Base-by-base conservation (phyloP, 169 alveolate genomes). In the Plasmodium billcollinsi region DNA sequence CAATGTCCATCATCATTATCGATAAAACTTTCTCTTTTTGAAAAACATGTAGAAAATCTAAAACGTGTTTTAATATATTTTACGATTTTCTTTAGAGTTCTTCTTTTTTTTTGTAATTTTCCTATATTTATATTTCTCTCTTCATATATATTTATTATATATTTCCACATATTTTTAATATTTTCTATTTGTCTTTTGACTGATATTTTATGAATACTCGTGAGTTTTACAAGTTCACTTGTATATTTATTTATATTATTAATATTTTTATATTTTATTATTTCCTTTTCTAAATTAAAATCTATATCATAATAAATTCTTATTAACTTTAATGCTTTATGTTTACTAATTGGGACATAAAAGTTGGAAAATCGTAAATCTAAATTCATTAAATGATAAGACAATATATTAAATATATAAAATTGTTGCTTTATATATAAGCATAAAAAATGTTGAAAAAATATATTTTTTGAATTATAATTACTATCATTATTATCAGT, bases 161-260 rank as follows among this genome's bases (percentile, higher is more conserved):
- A 78, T 54, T 65, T 78, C 89, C 89, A 78, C 76, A 78, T 29
- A 49, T 78, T 78, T 78, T 78, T 78, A 65, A 78, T 78, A 49
- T 78, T 78, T 29, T 78, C 89, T 78, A 78, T 65, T 78, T 78
- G 89, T 65, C 78, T 78, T 78, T 66, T 78, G 12, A 78, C 80
- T 78, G 89, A 78, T 52, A 45, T 65, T 78, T 78, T 78, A 52
- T 78, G 76, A 47, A 78, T 63, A n/a, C 29, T 67, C 3, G 89
- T 78, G 1, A 78, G 39, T 78, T 78, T 78, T 65, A 65, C 80
- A n/a, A 78, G 18, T 56, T 78, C 89, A 24, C 67, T 65, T 12
- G 78, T 78, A 59, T 78, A 78, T 29, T 78, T 78, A 26, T 65
- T 26, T 39, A 78, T 66, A 26, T 78, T 78, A 59, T 78, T 78